Base-by-base conservation (phyloP, 2,329 filamentous ascomycete species). In the Trichothecium sympodiale region DNA sequence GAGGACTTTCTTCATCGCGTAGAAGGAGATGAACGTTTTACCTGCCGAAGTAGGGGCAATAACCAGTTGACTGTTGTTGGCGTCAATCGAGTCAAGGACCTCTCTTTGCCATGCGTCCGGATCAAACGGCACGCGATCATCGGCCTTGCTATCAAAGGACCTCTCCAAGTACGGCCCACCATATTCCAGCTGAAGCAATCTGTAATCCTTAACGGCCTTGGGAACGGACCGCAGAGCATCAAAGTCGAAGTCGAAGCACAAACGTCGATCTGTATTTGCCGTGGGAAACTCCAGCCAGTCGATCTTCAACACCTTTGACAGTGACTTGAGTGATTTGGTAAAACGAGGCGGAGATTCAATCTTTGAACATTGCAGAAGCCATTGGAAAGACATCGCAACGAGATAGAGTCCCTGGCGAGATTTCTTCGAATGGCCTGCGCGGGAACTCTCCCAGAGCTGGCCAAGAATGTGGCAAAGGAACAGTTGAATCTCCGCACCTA, bases 1-100 rank as follows among this genome's bases (percentile, higher is more conserved):
- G 8, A 89, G 61, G 1, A 87, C 63, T 49, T 83, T 77, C 48
- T 82, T 80, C 79, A 88, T 89, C 2, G 83, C 83, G 46, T 89
- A 87, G 54, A 88, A 89, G 1, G 75, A 81, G 39, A 88, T 88
- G 53, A 88, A 89, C 0, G 83, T 89, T 54, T 88, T 89, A 43
- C 83, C 83, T 1, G 83, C 78, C 17, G 77, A 83, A 0, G 83
- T 89, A 1, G 83, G 83, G 0, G 83, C 83, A 8, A 88, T 76
- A 1, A 86, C 80, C 39, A 88, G 77, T 1, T 85, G 60, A 45
- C 80, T 85, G 43, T 77, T 71, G 36, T 81, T 65, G 0, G 65
- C 67, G 51, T 89, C 83, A 27, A 88, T 77, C 28, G 74, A 71
- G 42, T 89, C 80, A 1, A 89, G 64, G 0, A 88, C 82, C 27